phyloP scores from a whole-genome alignment of 805 yeast genomes.

The Cyberlindnera veronae region DNA sequence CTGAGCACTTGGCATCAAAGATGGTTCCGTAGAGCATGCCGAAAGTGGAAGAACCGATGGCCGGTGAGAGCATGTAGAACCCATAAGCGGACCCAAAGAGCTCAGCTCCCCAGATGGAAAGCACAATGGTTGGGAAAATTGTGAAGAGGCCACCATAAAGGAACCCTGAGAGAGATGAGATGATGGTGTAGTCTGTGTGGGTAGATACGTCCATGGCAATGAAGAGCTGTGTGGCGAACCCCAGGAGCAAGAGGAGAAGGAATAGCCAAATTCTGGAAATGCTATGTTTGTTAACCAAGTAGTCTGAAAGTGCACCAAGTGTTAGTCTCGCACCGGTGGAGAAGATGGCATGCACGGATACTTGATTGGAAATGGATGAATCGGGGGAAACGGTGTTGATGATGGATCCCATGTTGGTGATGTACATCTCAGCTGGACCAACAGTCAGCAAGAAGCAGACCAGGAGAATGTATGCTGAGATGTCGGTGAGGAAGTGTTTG shows the following conservation, averaged over 20 bases:
- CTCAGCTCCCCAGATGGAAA: slow-evolving; percentile 84
- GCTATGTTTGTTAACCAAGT: slow-evolving; percentile 32
- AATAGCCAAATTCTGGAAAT: slow-evolving; percentile 32
- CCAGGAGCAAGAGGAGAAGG: slow-evolving; percentile 30
- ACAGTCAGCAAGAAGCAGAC: slow-evolving; percentile 59
- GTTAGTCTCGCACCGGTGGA: slow-evolving; percentile 69
- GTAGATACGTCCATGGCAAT: slow-evolving; percentile 24
- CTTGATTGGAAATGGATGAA: slow-evolving; percentile 42
- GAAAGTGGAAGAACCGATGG: slow-evolving; percentile 67
- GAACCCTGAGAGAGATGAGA: slow-evolving; percentile 58
- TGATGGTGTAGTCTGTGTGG: slow-evolving; percentile 21
- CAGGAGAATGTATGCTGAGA: slow-evolving; percentile 61
- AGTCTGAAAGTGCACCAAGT: slow-evolving; percentile 69
- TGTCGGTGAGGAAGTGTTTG: slow-evolving; percentile 36
- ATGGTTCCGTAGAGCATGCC: slow-evolving; percentile 67
- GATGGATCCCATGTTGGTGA: slow-evolving; percentile 78
- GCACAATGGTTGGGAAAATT: slow-evolving; percentile 77
- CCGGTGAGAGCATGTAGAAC: slow-evolving; percentile 82
- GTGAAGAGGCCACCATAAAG: slow-evolving; percentile 86
- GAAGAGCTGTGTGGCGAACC: slow-evolving; percentile 35
- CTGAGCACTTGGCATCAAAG: slow-evolving; percentile 42
- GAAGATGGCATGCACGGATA: slow-evolving; percentile 56
- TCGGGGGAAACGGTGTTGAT: slow-evolving; percentile 29
- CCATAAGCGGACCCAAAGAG: slow-evolving; percentile 94
- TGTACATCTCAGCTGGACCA: slow-evolving; percentile 84